Conservation (phyloP, 1,139 yeast genomes). For the Saccharomyces hybrid region DNA sequence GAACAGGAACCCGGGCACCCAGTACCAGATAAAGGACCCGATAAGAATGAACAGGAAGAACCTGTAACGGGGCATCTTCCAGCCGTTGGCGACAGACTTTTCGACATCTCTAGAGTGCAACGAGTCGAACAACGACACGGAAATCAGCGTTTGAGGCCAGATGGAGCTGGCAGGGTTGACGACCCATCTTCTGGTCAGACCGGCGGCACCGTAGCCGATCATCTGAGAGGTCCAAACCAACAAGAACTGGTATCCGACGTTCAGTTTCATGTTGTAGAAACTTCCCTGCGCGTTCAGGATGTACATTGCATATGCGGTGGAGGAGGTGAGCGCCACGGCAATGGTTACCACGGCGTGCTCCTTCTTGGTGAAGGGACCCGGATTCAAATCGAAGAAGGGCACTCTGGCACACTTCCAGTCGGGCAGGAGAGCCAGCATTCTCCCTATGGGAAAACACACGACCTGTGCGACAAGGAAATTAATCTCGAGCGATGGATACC, state of each 20-base stretch:
- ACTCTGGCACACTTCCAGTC: constrained; percentile 24
- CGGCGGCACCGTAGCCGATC: constrained; percentile 54
- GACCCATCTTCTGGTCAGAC: constrained; percentile 36
- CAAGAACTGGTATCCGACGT: constrained; percentile 40
- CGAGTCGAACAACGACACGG: constrained; percentile 35
- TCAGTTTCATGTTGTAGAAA: constrained; percentile 38
- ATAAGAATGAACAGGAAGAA: constrained; percentile 40
- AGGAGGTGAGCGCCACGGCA: constrained; percentile 43
- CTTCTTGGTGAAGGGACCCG: constrained; percentile 54
- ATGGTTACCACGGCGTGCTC: constrained; percentile 54
- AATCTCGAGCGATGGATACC: constrained; percentile 40
- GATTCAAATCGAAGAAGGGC: constrained; percentile 35
- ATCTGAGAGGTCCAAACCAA: constrained; percentile 49
- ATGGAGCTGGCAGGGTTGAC: constrained; percentile 35
- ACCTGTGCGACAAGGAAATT: constrained; percentile 46
- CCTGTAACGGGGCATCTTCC: constrained; percentile 40
- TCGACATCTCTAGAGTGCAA: constrained; percentile 31
- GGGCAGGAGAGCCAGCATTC: constrained; percentile 38
- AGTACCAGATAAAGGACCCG: constrained; percentile 43
- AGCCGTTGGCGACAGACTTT: constrained; percentile 35
- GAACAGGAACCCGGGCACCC: constrained; percentile 51
- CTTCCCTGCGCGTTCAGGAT: constrained; percentile 49
- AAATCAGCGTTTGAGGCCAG: constrained; percentile 38
- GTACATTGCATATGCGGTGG: constrained; percentile 50
- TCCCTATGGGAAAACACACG: constrained; percentile 47